phyloP scores from a whole-genome alignment of 768 basidiomycete genomes.

The Mrakia hoshinonis region DNA sequence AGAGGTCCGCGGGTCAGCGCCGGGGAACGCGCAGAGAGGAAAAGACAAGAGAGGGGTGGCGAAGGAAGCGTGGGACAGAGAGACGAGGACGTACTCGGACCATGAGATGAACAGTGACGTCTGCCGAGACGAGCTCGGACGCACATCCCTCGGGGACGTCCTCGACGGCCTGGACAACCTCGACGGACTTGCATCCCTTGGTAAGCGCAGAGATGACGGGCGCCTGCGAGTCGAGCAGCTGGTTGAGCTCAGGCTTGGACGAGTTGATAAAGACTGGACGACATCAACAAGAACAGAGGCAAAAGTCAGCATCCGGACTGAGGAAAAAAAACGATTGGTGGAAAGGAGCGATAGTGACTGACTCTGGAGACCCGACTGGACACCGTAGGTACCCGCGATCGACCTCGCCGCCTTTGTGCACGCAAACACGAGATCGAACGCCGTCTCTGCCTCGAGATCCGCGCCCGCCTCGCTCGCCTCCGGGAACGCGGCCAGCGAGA shows the following conservation, averaged over 20 bases:
- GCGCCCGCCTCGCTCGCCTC: constrained; percentile 40
- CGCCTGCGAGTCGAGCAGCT: constrained; percentile 62
- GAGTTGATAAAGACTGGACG: constrained; percentile 65
- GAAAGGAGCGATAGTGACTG: not conserved
- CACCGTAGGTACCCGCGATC: constrained; percentile 76
- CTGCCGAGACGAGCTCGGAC: constrained; percentile 64
- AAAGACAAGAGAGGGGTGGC: constrained; percentile 6
- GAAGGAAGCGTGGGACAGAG: not conserved
- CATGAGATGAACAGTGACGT: constrained; percentile 68
- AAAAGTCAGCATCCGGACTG: too few species aligned
- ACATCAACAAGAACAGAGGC: not conserved
- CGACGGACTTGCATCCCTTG: constrained; percentile 74
- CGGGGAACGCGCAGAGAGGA: not conserved
- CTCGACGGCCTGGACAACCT: constrained; percentile 54
- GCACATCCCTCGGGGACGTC: constrained; percentile 87
- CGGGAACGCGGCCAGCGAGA: constrained; percentile 84
- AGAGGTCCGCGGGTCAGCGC: not conserved
- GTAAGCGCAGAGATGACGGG: constrained; percentile 70
- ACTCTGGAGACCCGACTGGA: constrained; percentile 79
- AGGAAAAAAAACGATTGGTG: too few species aligned
- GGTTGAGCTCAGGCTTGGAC: constrained; percentile 54
- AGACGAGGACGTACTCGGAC: constrained; percentile 47
- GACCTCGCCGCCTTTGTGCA: constrained; percentile 72
- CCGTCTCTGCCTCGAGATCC: constrained; percentile 60
- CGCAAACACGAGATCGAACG: constrained; percentile 77